phyloP scores from a whole-genome alignment of 2,329 filamentous ascomycete species.

The Simplicillium aogashimaense region DNA sequence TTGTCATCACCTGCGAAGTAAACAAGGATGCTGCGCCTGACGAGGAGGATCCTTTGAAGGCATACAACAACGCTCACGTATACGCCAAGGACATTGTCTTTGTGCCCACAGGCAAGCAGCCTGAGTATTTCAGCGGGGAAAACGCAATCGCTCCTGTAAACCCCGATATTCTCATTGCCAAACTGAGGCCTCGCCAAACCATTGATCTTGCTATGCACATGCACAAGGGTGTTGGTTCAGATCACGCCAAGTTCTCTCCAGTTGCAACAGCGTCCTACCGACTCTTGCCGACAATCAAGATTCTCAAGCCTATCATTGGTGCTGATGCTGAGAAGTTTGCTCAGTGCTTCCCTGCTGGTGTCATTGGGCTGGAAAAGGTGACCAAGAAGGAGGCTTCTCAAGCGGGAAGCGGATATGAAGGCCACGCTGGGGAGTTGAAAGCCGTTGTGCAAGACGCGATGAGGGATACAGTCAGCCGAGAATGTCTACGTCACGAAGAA shows the following conservation, averaged over 20 bases:
- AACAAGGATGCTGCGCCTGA: slow-evolving; percentile 61
- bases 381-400: slow-evolving; percentile 54
- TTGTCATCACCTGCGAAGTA: slow-evolving; percentile 72
- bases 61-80: slow-evolving; percentile 78
- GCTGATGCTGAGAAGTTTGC: slow-evolving; percentile 82
- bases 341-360: slow-evolving; percentile 79
- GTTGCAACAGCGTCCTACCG: slow-evolving; percentile 93
- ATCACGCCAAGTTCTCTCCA: slow-evolving; percentile 95
- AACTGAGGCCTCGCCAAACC: slow-evolving; percentile 82
- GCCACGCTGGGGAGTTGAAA: slow-evolving; percentile 69
- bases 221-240: slow-evolving; percentile 85
- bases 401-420: slow-evolving; percentile 57
- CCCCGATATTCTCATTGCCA: slow-evolving; percentile 88
- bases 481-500: slow-evolving; percentile 83
- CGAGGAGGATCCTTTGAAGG: slow-evolving; percentile 72
- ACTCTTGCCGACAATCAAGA: slow-evolving; percentile 78
- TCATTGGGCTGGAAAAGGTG: slow-evolving; percentile 70
- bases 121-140: slow-evolving; percentile 56
- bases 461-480: slow-evolving; percentile 90
- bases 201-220: slow-evolving; percentile 86
- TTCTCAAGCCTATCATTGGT: slow-evolving; percentile 74
- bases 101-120: slow-evolving; percentile 64
- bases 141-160: slow-evolving; percentile 67
- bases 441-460: slow-evolving; percentile 82
- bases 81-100: slow-evolving; percentile 74